Evolutionary conservation across 441 rosid species (phyloP).

Genomic region (Jatropha podagrica): DNA sequence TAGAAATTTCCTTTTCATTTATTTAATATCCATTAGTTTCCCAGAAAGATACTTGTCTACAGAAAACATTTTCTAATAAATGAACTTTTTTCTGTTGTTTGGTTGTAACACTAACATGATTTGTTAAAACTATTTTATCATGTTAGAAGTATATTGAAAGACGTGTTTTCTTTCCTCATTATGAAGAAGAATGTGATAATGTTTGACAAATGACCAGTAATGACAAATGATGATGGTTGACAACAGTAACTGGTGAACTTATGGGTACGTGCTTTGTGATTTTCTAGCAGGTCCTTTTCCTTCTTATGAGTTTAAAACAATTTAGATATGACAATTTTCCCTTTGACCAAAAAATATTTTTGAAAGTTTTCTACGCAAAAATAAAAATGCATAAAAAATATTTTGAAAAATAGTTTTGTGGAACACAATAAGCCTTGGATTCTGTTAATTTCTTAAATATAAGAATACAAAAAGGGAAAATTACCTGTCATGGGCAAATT

Average conservation of each 20-base stretch:
- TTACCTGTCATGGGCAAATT: slow-evolving; percentile 93
- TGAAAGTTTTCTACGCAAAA: not conserved
- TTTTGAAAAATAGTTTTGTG: not conserved
- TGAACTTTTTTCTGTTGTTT: not conserved
- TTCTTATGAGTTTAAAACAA: not conserved
- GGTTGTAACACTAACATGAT: not conserved
- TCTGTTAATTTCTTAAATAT: not conserved
- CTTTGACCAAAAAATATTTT: not conserved
- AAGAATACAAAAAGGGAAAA: slow-evolving; percentile 17
- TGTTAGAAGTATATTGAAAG: not conserved
- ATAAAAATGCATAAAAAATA: not conserved
- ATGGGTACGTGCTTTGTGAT: not conserved
- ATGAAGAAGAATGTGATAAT: not conserved
- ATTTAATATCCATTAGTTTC: not conserved
- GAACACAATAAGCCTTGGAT: not conserved
- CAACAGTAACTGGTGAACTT: not conserved
- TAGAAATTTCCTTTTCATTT: not conserved
- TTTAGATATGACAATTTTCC: not conserved
- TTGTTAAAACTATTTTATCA: not conserved
- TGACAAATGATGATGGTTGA: not conserved
- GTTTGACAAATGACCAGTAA: not conserved
- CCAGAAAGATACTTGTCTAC: not conserved
- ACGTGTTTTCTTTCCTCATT: not conserved
- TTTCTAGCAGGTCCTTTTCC: not conserved
- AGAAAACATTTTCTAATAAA: not conserved